Base-by-base conservation (phyloP, 148 eudicot genomes). In the Diospyros lotus region DNA sequence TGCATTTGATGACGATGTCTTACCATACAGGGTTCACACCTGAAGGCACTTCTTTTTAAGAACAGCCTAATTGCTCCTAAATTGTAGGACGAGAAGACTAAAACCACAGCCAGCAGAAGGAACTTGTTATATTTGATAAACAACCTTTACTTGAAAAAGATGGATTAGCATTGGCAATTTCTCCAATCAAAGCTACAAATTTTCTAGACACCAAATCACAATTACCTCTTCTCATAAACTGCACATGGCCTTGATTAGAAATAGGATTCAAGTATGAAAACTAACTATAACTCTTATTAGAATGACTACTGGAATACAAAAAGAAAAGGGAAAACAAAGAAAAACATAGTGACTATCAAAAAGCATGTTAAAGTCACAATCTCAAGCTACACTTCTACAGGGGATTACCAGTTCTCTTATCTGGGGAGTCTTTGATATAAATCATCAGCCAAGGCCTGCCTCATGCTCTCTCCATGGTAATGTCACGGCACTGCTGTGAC, bases 371-470 rank as follows among this genome's bases (percentile, higher is more conserved):
- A 54, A 61, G 51, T 1, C n/a, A 39, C n/a, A 48, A 48, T 17
- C 56, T 17, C n/a, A 71, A 40, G 46, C n/a, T 39, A 58, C 45
- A 72, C 50, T 63, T 76, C 75, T 75, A 76, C 79, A 66, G n/a
- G 6, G 45, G 7, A 41, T 15, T 10, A 69, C 3, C 45, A 38
- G 41, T 15, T 42, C 48, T 7, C 58, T 91, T 87, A 91, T 83
- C 96, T 86, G 55, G 91, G 85, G 62, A 93, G 72, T 54, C 93
- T 67, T 53, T 90, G 98, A 66, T 93, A 86, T 6, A 93, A 71
- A 84, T 93, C 98, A 77, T 90, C 98, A 42, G 98, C 93, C 86
- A 93, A 83, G 10, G 87, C 85, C 83, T 90, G 94, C 82, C 98
- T 93, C 84, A 84, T 44, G 78, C 76, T 89, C 60, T 89, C 93